Evolutionary conservation across 352 stramenopile species (phyloP).

Genomic region (Phytophthora meadii): DNA sequence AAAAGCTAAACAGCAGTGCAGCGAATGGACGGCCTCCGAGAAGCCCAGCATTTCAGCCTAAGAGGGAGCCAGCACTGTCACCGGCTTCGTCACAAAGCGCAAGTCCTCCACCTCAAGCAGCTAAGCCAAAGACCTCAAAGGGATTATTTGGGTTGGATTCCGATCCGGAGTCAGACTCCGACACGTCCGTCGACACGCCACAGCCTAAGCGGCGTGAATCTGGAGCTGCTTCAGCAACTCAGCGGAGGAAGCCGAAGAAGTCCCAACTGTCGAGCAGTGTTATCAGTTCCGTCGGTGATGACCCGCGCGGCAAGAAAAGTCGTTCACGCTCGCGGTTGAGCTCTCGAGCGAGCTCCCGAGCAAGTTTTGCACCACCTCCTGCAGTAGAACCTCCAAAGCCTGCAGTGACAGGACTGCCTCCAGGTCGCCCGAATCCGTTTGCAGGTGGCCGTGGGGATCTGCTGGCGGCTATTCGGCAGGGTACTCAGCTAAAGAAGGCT

Average conservation of each 20-base stretch:
- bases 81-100: constrained; percentile 25
- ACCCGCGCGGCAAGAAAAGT: constrained; percentile 34
- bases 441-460: constrained; percentile 73
- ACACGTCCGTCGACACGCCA: constrained; percentile 44
- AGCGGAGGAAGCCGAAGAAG: constrained; percentile 31
- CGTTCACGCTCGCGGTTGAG: constrained; percentile 36
- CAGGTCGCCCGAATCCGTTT: constrained; percentile 71
- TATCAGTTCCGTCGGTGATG: constrained; percentile 20
- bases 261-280: constrained; percentile 36
- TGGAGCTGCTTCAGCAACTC: constrained; percentile 22
- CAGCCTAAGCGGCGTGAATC: constrained; percentile 32
- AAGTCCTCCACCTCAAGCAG: constrained; percentile 17
- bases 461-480: constrained; percentile 79
- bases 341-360: constrained; percentile 45
- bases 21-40: constrained; percentile 28
- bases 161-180: constrained; percentile 65
- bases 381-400: constrained; percentile 22
- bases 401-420: constrained; percentile 53
- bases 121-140: constrained; percentile 38
- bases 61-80: constrained; percentile 17
- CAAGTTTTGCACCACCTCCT: constrained; percentile 37
- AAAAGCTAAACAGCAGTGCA: constrained; percentile 14
- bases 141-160: constrained; percentile 55
- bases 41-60: constrained; percentile 32
- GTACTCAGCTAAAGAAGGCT: constrained; percentile 61